Percentiles rank a stretch among this genome's conserved stretches.
Evolutionary conservation across 345 rosid genomes (phyloP).

Genomic region (Diplotaxis tenuifolia): DNA sequence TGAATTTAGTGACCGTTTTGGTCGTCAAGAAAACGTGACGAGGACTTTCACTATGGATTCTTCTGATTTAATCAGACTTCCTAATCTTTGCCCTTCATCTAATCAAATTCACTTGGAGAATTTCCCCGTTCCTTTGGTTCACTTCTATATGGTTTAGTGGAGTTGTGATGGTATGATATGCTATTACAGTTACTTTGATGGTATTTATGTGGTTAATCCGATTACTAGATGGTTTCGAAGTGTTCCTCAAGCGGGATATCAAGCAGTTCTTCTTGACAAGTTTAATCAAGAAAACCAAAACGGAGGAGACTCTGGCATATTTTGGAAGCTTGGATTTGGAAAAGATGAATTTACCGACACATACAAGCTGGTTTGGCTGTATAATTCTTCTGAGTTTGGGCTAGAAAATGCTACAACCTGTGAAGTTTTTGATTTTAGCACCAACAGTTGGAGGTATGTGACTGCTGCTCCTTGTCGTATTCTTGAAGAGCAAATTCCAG

Average conservation of each 20-base stretch:
- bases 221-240: conserved; percentile 1
- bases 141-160: not conserved
- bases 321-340: not conserved
- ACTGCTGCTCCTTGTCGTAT: not conserved
- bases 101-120: not conserved
- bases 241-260: conserved; percentile 2
- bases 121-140: not conserved
- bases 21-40: not conserved
- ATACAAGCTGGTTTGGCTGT: not conserved
- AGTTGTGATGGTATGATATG: conserved; percentile 13
- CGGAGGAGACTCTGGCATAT: not conserved
- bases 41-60: not conserved
- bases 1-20: not conserved
- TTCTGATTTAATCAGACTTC: not conserved
- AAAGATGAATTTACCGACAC: not conserved
- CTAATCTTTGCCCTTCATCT: not conserved
- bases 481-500: not conserved
- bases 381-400: not conserved
- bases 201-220: not conserved
- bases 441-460: conserved; percentile 1
- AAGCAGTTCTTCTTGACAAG: not conserved
- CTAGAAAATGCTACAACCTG: not conserved
- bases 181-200: not conserved
- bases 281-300: too few relatives aligned
- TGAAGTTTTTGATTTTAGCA: not conserved